These are phyloP conservation scores for Botryosphaeria dothidea DNA, from an alignment of 2,329 filamentous ascomycete genomes.

Conservation along the genomic window DNA sequence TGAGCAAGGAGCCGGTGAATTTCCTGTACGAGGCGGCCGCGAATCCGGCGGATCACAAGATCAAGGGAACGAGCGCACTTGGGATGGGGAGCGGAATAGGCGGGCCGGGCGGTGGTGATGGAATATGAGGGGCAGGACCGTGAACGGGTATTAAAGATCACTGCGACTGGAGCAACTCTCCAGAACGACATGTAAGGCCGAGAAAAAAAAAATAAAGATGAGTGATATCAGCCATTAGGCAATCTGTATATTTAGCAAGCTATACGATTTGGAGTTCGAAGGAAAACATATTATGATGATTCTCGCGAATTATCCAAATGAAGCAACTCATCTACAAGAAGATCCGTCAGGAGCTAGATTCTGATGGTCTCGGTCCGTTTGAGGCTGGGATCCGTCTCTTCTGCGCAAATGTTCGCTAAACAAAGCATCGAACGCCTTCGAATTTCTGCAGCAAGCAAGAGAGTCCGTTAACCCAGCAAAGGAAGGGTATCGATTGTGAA, in stretches of 20 bases:
- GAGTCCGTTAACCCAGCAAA: not conserved
- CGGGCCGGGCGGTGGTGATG: constrained; percentile 16
- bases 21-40: constrained; percentile 94
- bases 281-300: not conserved
- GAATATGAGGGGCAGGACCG: constrained; percentile 5
- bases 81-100: constrained; percentile 34
- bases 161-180: too few species aligned
- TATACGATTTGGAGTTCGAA: not conserved
- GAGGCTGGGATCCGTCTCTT: too few species aligned
- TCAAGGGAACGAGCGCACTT: constrained; percentile 40
- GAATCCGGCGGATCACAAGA: constrained; percentile 82
- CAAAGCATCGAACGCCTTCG: too few species aligned
- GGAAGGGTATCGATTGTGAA: constrained; percentile 3
- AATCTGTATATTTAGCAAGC: not conserved
- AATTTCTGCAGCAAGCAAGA: not conserved
- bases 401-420: too few species aligned
- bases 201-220: not conserved
- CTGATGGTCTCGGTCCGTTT: too few species aligned
- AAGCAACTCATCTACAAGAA: not conserved
- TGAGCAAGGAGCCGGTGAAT: constrained; percentile 78
- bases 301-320: not conserved
- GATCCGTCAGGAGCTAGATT: too few species aligned
- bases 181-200: not conserved
- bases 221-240: constrained; percentile 1
- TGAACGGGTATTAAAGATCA: not conserved